Evolutionary conservation across 2,329 filamentous ascomycete genomes (phyloP).

Genomic region (Esteya vermicola): DNA sequence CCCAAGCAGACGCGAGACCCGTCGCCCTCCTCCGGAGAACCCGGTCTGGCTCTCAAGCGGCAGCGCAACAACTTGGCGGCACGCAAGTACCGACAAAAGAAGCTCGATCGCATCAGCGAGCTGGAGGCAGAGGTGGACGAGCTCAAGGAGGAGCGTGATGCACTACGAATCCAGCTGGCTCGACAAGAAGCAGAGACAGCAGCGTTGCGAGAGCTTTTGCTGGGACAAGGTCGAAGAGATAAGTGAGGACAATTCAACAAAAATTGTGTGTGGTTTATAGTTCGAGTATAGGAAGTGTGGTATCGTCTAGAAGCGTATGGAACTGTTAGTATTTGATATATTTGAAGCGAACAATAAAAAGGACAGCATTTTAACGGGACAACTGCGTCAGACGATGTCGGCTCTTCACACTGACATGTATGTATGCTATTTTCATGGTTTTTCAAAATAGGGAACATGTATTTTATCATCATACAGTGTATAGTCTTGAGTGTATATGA

Average conservation of each 20-base stretch:
- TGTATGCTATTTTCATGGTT: constrained; percentile 6
- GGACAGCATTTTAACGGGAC: background rate
- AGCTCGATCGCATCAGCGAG: constrained; percentile 42
- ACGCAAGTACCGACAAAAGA: constrained; percentile 48
- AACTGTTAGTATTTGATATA: background rate
- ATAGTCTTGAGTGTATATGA: background rate
- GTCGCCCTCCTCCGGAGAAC: no score
- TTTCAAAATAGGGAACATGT: constrained; percentile 11
- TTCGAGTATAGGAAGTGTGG: background rate
- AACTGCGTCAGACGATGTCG: constrained; percentile 11
- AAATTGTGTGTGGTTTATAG: no score
- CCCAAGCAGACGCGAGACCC: background rate
- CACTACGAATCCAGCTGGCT: constrained; percentile 39
- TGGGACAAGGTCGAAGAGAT: constrained; percentile 5
- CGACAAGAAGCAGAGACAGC: constrained; percentile 44
- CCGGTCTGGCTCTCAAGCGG: constrained; percentile 28
- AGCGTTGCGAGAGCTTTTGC: constrained; percentile 32
- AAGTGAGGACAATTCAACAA: background rate
- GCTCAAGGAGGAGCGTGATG: constrained; percentile 40
- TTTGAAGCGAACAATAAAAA: background rate
- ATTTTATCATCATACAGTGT: constrained; percentile 10
- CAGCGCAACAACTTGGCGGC: constrained; percentile 49
- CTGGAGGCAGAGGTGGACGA: constrained; percentile 39
- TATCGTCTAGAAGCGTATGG: background rate
- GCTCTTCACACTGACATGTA: constrained; percentile 11